These are phyloP conservation scores for Fusarium torreyae DNA, from an alignment of 2,329 filamentous ascomycete species.

Conservation along the genomic window DNA sequence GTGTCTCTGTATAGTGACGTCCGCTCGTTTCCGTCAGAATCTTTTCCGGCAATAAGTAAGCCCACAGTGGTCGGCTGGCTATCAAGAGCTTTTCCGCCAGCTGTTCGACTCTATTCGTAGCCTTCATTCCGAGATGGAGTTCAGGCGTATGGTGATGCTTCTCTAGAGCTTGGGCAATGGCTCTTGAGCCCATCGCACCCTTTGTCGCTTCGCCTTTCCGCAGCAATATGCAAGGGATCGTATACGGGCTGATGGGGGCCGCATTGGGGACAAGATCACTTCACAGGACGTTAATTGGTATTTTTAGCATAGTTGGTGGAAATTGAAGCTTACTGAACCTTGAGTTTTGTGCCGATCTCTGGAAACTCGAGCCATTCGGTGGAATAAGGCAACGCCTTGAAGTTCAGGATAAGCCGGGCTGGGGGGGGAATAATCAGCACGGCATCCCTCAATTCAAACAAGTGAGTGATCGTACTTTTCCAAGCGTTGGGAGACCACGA, in stretches of 20 bases:
- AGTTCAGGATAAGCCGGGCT: conserved; percentile 9
- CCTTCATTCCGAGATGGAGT: neutral
- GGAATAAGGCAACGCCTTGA: conserved; percentile 3
- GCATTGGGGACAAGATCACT: neutral
- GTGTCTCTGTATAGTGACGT: neutral
- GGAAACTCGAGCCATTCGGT: conserved; percentile 4
- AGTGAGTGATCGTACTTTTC: neutral
- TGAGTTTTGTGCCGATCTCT: neutral
- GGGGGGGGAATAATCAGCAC: neutral
- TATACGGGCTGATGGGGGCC: neutral
- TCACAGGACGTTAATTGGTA: rapidly evolving
- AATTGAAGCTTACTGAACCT: neutral
- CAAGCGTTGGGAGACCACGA: conserved; percentile 13
- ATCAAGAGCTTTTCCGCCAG: conserved; percentile 3
- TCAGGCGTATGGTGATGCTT: neutral
- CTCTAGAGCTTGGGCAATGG: neutral
- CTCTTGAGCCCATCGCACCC: neutral
- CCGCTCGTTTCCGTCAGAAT: neutral
- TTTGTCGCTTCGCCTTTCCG: neutral
- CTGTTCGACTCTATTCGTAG: neutral
- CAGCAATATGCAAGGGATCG: conserved; percentile 1
- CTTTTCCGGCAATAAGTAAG: neutral
- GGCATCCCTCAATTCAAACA: neutral
- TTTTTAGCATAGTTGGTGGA: rapidly evolving
- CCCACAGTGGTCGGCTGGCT: conserved; percentile 9